Conservation (phyloP, 2,329 filamentous ascomycete species). For the Salinomyces thailandicus region DNA sequence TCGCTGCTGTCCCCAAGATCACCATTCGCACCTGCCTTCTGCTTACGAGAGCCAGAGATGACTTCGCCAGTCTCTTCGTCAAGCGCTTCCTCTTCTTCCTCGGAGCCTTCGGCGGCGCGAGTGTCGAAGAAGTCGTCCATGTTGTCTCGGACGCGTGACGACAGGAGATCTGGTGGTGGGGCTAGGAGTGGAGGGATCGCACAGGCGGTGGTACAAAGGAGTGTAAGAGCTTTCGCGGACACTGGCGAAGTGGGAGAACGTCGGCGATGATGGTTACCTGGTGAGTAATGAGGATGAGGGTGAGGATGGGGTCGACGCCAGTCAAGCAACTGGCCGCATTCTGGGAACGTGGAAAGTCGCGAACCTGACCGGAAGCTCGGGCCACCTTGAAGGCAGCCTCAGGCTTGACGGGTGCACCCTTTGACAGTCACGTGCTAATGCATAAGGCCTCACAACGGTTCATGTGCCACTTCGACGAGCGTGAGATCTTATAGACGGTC, state of each 20-base stretch:
- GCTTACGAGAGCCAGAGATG: constrained; percentile 28
- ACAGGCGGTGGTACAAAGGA: not conserved
- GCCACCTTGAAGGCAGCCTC: not conserved
- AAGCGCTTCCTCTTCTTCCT: constrained; percentile 78
- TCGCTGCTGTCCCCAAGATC: constrained; percentile 75
- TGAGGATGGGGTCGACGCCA: not conserved
- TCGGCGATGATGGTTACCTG: not conserved
- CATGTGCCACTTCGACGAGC: not conserved
- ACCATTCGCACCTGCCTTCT: constrained; percentile 29
- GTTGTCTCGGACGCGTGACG: constrained; percentile 1
- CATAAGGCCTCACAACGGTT: not conserved
- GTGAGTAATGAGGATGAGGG: not conserved
- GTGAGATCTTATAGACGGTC: no score
- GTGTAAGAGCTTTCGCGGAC: no score
- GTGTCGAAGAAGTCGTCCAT: constrained; percentile 60
- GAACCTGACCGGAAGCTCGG: not conserved
- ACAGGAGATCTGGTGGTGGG: constrained; percentile 1
- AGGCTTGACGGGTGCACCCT: not conserved
- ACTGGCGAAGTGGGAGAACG: no score
- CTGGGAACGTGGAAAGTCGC: not conserved
- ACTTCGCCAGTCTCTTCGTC: constrained; percentile 63
- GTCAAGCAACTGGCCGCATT: no score
- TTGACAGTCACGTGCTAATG: no score
- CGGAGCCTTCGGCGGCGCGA: constrained; percentile 75
- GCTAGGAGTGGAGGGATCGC: not conserved